A percentile compares a stretch with the other conserved stretches of the same genome.
These are phyloP conservation scores for Emergomyces orientalis DNA, from an alignment of 2,329 filamentous ascomycete species.

Conservation along the genomic window DNA sequence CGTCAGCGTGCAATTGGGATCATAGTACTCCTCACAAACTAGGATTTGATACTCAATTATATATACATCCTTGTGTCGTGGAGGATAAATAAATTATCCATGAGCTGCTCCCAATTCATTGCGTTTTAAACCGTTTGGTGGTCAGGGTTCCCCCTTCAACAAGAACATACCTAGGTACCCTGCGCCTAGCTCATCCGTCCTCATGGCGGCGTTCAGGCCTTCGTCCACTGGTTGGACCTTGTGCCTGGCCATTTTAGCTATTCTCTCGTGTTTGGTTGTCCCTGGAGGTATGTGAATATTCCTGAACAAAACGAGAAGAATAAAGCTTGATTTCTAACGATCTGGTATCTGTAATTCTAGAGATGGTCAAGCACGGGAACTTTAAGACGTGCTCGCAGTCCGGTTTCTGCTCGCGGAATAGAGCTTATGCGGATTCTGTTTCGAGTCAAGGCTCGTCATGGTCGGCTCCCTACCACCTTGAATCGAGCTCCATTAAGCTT, in stretches of 20 bases:
- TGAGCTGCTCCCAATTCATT: not conserved
- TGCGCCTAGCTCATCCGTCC: not conserved
- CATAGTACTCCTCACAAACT: not conserved
- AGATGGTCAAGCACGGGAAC: constrained; percentile 83
- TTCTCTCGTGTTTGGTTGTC: constrained; percentile 52
- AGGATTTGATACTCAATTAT: not conserved
- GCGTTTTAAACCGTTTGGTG: not conserved
- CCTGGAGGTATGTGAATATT: constrained; percentile 49
- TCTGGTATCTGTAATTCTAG: constrained; percentile 37
- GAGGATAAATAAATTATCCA: not conserved
- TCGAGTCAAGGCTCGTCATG: constrained; percentile 56
- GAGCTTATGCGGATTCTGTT: constrained; percentile 74
- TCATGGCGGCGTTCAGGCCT: constrained; percentile 24
- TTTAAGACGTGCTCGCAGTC: constrained; percentile 96
- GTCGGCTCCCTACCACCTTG: constrained; percentile 71
- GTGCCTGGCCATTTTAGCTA: constrained; percentile 50
- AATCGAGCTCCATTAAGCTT: constrained; percentile 62
- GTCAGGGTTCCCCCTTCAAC: not conserved
- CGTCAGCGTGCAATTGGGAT: constrained; percentile 3
- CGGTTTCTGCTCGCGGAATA: constrained; percentile 94
- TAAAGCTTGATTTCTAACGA: constrained; percentile 3
- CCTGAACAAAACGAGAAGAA: not conserved
- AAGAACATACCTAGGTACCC: not conserved
- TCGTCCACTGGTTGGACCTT: constrained; percentile 56
- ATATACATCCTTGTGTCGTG: not conserved